Percentiles rank a stretch among this genome's conserved stretches.
Conservation (phyloP, 176 grass and related monocot genomes). For the Ampelocalamus luodianensis region DNA sequence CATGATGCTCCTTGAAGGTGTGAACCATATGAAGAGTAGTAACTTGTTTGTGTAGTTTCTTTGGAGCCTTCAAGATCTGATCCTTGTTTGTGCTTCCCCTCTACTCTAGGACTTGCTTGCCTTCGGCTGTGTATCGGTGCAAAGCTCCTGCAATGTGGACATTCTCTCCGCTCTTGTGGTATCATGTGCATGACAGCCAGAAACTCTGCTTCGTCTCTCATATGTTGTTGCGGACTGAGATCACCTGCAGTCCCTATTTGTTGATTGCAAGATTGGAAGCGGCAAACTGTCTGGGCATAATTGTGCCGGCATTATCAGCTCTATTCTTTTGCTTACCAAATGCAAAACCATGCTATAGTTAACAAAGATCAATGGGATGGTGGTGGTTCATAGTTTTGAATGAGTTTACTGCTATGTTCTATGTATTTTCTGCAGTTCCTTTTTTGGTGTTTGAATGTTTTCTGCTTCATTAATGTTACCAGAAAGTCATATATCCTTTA, state of each 20-base stretch:
- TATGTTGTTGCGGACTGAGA: slow-evolving; percentile 12
- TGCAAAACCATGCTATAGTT: slow-evolving; percentile 24
- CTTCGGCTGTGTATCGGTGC: slow-evolving; percentile 2
- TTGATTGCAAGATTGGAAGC: slow-evolving; percentile 32
- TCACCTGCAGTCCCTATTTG: neutral
- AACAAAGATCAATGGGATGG: neutral
- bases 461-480: neutral
- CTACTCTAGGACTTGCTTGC: slow-evolving; percentile 9
- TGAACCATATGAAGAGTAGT: slow-evolving; percentile 33
- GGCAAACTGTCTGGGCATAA: neutral
- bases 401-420: slow-evolving; percentile 3
- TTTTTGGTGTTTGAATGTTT: neutral
- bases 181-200: slow-evolving; percentile 27
- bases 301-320: slow-evolving; percentile 2
- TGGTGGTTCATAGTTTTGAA: slow-evolving; percentile 3
- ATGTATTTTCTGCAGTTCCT: neutral
- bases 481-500: neutral
- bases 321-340: neutral
- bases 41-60: neutral
- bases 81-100: slow-evolving; percentile 27
- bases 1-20: slow-evolving; percentile 28
- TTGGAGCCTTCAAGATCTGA: slow-evolving; percentile 8
- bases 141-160: neutral
- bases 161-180: neutral
- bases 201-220: neutral